Conservation (phyloP, 495 filamentous ascomycete species). For the Daldinia bambusicola region DNA sequence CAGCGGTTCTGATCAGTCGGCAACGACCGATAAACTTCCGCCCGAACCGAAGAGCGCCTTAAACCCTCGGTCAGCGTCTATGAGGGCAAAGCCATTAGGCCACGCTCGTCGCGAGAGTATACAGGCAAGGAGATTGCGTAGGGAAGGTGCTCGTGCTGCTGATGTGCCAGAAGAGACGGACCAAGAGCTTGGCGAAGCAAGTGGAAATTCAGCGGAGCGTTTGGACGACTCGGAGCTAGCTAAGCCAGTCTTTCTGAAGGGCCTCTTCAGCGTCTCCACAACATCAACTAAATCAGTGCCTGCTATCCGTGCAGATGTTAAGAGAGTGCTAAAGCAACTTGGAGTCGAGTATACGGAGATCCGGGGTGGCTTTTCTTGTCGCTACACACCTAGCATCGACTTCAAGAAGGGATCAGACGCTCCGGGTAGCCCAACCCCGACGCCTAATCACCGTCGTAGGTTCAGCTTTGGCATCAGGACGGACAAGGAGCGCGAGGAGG, state of each 20-base stretch:
- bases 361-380: constrained; percentile 90
- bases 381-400: constrained; percentile 88
- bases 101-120: constrained; percentile 92
- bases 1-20: constrained; percentile 82
- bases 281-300: constrained; percentile 90
- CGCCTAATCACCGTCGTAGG: constrained; percentile 72
- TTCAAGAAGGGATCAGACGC: constrained; percentile 74
- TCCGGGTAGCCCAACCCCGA: constrained; percentile 60
- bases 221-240: constrained; percentile 68
- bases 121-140: constrained; percentile 75
- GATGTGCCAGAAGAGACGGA: constrained; percentile 87
- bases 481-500: constrained; percentile 69
- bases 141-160: constrained; percentile 70
- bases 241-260: constrained; percentile 96
- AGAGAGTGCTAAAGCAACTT: constrained; percentile 85
- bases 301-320: constrained; percentile 89
- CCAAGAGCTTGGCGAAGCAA: constrained; percentile 61
- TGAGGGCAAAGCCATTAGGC: constrained; percentile 88
- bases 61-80: constrained; percentile 65
- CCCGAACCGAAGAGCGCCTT: constrained; percentile 50
- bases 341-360: constrained; percentile 93
- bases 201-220: constrained; percentile 63
- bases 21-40: constrained; percentile 55
- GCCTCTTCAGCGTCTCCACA: constrained; percentile 96
- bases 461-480: constrained; percentile 81